Conservation (phyloP, 2,329 filamentous ascomycete species). For the Penicillium verrucosum region DNA sequence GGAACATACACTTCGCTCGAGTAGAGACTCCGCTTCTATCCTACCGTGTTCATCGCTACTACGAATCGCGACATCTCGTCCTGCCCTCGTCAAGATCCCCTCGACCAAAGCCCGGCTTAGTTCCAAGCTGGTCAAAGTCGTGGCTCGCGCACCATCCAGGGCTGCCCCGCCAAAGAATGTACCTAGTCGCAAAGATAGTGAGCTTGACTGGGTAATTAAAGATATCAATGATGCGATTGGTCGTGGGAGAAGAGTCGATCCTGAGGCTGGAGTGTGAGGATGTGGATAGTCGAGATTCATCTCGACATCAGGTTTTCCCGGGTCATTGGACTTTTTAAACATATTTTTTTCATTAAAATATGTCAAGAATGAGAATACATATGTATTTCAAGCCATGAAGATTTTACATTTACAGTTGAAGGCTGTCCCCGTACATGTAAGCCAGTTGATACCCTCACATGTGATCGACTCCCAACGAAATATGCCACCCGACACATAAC, state of each 20-base stretch:
- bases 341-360: not conserved
- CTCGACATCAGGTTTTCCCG: not conserved
- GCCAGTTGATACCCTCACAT: conserved; percentile 2
- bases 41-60: conserved; percentile 49
- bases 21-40: conserved; percentile 43
- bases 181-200: conserved; percentile 44
- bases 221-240: conserved; percentile 46
- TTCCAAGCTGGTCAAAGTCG: conserved; percentile 45
- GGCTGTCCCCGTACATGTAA: not conserved
- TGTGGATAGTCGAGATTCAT: not conserved
- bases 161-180: conserved; percentile 44
- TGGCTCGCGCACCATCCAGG: conserved; percentile 43
- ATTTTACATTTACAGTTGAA: not conserved
- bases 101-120: conserved; percentile 47
- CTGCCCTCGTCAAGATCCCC: conserved; percentile 43
- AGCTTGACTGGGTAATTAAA: conserved; percentile 45
- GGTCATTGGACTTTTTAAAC: not conserved
- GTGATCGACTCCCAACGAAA: not conserved
- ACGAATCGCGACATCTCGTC: conserved; percentile 42
- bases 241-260: conserved; percentile 41
- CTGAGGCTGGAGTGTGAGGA: conserved; percentile 15
- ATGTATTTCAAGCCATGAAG: not conserved
- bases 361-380: not conserved
- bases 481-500: too few relatives aligned
- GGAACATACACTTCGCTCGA: conserved; percentile 45